Conservation (phyloP, 164 flowering plant species). For the Macadamia integrifolia region DNA sequence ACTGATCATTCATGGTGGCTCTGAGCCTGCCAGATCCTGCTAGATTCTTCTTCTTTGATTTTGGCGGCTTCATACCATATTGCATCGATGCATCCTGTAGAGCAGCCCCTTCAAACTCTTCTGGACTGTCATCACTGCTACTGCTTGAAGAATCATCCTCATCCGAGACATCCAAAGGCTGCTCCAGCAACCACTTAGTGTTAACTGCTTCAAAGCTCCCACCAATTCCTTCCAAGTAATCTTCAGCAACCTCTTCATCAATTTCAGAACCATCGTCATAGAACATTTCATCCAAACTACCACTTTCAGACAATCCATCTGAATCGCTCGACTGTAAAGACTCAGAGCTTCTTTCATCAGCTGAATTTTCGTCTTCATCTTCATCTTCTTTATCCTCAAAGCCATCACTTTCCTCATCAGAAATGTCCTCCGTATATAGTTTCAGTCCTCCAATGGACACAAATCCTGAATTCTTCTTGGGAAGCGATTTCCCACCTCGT, state of each 20-base stretch:
- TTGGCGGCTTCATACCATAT: slow-evolving; percentile 57
- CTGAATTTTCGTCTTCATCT: slow-evolving; percentile 13
- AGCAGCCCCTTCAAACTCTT: slow-evolving; percentile 53
- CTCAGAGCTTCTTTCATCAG: slow-evolving; percentile 30
- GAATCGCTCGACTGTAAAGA: slow-evolving; percentile 24
- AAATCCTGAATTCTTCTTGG: slow-evolving; percentile 58
- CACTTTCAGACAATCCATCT: slow-evolving; percentile 34
- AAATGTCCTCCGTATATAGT: slow-evolving; percentile 70
- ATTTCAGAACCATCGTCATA: slow-evolving; percentile 54
- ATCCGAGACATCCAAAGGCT: slow-evolving; percentile 31
- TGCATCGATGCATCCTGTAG: slow-evolving; percentile 62
- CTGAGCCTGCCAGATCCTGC: slow-evolving; percentile 8
- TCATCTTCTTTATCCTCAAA: slow-evolving; percentile 14
- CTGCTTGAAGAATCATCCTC: slow-evolving; percentile 38
- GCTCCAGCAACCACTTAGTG: slow-evolving; percentile 43
- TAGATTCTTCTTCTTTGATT: slow-evolving; percentile 26
- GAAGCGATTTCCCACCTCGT: slow-evolving; percentile 8
- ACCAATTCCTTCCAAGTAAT: slow-evolving; percentile 87
- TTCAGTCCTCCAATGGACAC: slow-evolving; percentile 71
- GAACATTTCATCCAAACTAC: slow-evolving; percentile 16
- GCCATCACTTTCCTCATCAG: slow-evolving; percentile 44
- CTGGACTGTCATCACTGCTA: slow-evolving; percentile 38
- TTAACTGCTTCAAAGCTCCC: slow-evolving; percentile 46
- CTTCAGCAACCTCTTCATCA: slow-evolving; percentile 75
- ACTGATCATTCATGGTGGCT: slow-evolving; percentile 17